Evolutionary conservation across 2,329 filamentous ascomycete species (phyloP).

Genomic region (Penicillium sp.): DNA sequence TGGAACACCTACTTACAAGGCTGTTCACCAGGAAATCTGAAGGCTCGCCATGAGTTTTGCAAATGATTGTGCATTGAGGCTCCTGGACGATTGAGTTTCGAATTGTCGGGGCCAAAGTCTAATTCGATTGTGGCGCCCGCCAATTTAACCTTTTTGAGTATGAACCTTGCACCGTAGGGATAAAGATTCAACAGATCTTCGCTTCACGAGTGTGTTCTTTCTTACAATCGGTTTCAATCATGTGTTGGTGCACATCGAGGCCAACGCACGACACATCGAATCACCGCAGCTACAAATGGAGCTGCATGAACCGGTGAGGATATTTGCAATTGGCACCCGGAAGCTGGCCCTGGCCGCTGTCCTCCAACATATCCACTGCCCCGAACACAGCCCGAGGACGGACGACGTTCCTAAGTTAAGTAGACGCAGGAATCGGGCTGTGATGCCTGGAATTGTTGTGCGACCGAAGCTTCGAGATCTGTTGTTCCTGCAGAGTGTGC

Average conservation of each 20-base stretch:
- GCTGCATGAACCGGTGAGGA: conserved; percentile 24
- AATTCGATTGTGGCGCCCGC: background rate
- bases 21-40: no score
- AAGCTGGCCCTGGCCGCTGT: conserved; percentile 26
- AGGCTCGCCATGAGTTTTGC: no score
- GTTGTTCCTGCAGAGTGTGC: no score
- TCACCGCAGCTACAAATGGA: conserved; percentile 16
- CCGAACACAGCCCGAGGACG: conserved; percentile 11
- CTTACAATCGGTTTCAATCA: conserved; percentile 16
- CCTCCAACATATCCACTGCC: conserved; percentile 25
- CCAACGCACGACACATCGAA: conserved; percentile 1
- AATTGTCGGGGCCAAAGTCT: background rate
- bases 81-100: background rate
- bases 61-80: background rate
- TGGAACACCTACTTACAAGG: no score
- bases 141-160: background rate
- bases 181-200: background rate
- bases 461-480: no score
- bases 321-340: conserved; percentile 18
- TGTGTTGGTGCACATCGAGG: conserved; percentile 15
- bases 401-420: conserved; percentile 6
- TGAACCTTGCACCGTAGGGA: background rate
- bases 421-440: no score
- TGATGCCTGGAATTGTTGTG: no score
- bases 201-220: conserved; percentile 13